These are phyloP conservation scores for Ogataea degrootiae DNA, from an alignment of 805 yeast genomes.

Conservation along the genomic window DNA sequence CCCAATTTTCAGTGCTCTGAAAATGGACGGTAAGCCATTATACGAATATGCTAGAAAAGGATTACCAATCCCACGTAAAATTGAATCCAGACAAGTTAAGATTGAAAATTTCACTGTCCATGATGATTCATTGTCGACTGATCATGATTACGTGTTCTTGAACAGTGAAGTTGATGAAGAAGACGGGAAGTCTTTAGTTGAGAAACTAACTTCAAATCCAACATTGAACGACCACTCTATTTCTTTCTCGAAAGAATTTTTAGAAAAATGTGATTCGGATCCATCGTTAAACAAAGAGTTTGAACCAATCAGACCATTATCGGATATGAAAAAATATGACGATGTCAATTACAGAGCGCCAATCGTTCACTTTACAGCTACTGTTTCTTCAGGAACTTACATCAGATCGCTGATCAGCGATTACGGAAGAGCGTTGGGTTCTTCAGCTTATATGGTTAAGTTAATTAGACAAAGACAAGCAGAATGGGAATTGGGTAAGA, in stretches of 20 bases:
- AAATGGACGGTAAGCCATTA: slow-evolving; percentile 89
- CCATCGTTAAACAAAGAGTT: slow-evolving; percentile 30
- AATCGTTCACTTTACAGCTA: slow-evolving; percentile 63
- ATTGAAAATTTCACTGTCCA: slow-evolving; percentile 51
- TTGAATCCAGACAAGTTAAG: slow-evolving; percentile 68
- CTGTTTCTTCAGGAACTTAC: slow-evolving; percentile 93
- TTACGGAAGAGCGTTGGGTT: slow-evolving; percentile 72
- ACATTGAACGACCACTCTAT: slow-evolving; percentile 61
- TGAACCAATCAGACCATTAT: slow-evolving; percentile 36
- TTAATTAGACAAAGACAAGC: slow-evolving; percentile 73
- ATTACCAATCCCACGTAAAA: slow-evolving; percentile 75
- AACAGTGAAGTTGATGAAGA: slow-evolving; percentile 43
- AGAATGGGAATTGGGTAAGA: slow-evolving; percentile 72
- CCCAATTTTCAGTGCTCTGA: slow-evolving; percentile 90
- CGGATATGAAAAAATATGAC: slow-evolving; percentile 28
- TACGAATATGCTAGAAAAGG: slow-evolving; percentile 94
- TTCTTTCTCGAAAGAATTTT: slow-evolving; percentile 53
- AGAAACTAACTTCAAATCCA: slow-evolving; percentile 38
- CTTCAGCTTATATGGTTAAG: slow-evolving; percentile 85
- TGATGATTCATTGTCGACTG: slow-evolving; percentile 46
- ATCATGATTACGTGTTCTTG: slow-evolving; percentile 50
- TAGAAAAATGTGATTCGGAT: slow-evolving; percentile 38
- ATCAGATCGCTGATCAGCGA: slow-evolving; percentile 89
- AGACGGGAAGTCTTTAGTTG: slow-evolving; percentile 37
- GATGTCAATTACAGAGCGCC: slow-evolving; percentile 54